Evolutionary conservation across 129 eudicot species (phyloP).

Genomic region (Sambucus nigra): DNA sequence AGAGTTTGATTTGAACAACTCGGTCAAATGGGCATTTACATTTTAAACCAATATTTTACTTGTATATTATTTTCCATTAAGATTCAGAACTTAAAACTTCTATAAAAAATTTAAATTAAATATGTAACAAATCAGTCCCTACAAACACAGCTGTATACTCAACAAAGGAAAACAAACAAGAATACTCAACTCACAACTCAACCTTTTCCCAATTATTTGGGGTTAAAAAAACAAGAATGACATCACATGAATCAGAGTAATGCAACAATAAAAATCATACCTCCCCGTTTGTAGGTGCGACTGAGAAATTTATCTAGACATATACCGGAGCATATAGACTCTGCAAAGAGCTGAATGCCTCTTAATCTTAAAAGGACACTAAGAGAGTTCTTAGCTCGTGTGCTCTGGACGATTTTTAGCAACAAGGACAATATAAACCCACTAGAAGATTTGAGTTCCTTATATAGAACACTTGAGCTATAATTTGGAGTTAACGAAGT

Average conservation of each 20-base stretch:
- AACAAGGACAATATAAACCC: constrained; percentile 75
- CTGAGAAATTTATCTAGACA: constrained; percentile 24
- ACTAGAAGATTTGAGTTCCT: constrained; percentile 68
- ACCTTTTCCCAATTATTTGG: no score
- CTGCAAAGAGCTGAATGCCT: constrained; percentile 67
- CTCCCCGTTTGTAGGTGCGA: constrained; percentile 29
- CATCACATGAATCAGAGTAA: not conserved
- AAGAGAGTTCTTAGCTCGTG: constrained; percentile 36
- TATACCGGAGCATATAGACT: constrained; percentile 55
- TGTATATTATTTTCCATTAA: not conserved
- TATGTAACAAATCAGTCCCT: not conserved
- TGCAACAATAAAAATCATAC: constrained; percentile 21
- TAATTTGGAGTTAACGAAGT: constrained; percentile 42
- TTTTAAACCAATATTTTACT: no score
- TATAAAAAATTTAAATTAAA: not conserved
- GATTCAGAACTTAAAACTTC: not conserved
- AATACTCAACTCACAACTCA: no score
- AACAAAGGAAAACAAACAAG: not conserved
- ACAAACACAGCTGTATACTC: not conserved
- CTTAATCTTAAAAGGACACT: constrained; percentile 55
- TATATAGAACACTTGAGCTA: constrained; percentile 42
- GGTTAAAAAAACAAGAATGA: not conserved
- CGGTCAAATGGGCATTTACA: no score
- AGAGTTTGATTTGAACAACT: no score
- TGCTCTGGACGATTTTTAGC: constrained; percentile 49